A percentile compares a stretch with the other conserved stretches of the same genome.
phyloP scores from a whole-genome alignment of 768 basidiomycete genomes.

The Rickenella mellea region DNA sequence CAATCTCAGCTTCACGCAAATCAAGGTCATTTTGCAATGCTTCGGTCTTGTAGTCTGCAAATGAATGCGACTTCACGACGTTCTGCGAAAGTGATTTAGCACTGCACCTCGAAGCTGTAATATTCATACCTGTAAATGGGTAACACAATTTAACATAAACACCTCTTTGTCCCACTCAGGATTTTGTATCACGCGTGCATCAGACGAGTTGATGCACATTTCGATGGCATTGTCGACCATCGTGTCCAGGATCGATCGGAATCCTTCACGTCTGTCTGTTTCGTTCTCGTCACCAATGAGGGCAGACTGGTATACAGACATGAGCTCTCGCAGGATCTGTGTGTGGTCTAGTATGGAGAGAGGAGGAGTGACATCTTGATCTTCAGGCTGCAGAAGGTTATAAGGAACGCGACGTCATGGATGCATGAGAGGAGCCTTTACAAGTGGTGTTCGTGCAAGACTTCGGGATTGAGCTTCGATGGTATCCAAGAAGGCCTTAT shows the following conservation, averaged over 20 bases:
- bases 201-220: conserved; percentile 60
- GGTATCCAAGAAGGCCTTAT: conserved; percentile 80
- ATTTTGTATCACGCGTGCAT: conserved; percentile 16
- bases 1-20: conserved; percentile 50
- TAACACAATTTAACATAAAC: conserved; percentile 80
- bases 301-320: conserved; percentile 82
- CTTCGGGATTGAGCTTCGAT: conserved; percentile 76
- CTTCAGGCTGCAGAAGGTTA: conserved; percentile 27
- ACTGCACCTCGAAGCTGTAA: not conserved
- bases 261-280: conserved; percentile 28
- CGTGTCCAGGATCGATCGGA: conserved; percentile 69
- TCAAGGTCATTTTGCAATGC: conserved; percentile 55
- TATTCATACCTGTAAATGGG: conserved; percentile 62
- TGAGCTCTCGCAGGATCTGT: conserved; percentile 80
- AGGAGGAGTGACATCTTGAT: conserved; percentile 65
- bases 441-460: conserved; percentile 35
- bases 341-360: conserved; percentile 71
- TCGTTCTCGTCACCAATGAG: conserved; percentile 55
- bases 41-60: conserved; percentile 52
- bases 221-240: conserved; percentile 79
- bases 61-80: conserved; percentile 57
- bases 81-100: conserved; percentile 28
- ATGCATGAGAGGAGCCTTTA: conserved; percentile 12
- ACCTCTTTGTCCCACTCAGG: conserved; percentile 74
- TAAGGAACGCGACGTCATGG: not conserved